Conservation (phyloP, 139 green algal species). For the Chlorella sp. region DNA sequence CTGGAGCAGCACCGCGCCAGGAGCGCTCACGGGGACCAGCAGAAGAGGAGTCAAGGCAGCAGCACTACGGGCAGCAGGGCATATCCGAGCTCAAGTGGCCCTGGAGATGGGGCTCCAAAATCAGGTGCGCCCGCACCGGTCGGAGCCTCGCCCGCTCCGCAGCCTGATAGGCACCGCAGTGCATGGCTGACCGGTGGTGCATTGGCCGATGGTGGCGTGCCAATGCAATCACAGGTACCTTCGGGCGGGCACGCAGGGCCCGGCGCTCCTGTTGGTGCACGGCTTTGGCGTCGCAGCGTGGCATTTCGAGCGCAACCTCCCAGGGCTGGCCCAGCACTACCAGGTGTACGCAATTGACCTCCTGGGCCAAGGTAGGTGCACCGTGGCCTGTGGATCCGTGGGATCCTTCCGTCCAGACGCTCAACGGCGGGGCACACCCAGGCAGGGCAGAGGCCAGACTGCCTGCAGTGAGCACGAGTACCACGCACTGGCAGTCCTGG, state of each 20-base stretch:
- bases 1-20: too few species aligned
- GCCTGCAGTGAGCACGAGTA: neutral
- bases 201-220: neutral
- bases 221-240: conserved; percentile 8
- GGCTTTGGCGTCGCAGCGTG: conserved; percentile 41
- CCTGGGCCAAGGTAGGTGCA: conserved; percentile 38
- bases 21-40: too few species aligned
- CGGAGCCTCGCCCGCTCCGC: too few species aligned
- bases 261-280: conserved; percentile 37
- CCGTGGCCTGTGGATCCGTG: neutral
- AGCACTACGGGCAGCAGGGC: too few species aligned
- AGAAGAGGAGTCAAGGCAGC: too few species aligned
- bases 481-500: neutral
- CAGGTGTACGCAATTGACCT: conserved; percentile 43
- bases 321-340: conserved; percentile 15
- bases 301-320: conserved; percentile 47
- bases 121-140: neutral
- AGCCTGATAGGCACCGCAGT: too few species aligned
- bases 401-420: neutral
- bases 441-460: neutral
- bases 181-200: neutral
- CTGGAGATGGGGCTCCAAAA: neutral
- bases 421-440: neutral
- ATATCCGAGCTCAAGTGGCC: neutral
- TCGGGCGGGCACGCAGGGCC: conserved; percentile 15